Base-by-base conservation (phyloP, 768 basidiomycete species). In the Boletus vermiculosoides region DNA sequence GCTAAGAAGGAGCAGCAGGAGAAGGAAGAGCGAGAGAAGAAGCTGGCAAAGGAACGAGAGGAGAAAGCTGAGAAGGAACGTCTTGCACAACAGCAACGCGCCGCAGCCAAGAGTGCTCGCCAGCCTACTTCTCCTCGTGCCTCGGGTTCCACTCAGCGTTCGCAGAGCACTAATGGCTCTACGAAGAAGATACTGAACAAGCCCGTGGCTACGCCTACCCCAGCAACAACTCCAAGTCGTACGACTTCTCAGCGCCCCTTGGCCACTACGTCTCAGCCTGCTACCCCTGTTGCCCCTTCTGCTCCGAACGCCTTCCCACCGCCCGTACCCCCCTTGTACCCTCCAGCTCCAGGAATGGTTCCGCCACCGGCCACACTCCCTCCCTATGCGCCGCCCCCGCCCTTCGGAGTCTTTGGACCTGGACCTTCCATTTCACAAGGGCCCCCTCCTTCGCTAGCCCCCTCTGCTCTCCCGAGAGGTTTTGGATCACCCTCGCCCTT, bases 11-110 rank as follows among this genome's bases (percentile, higher is more conserved):
- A 81, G 52, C 76, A 80, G 52, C 76, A 64, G 80, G 83, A 83
- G 59, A 83, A 80, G 69, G 83, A 81, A 64, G 89, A 88, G 59
- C 86, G 88, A 55, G 83, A 84, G 63, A 82, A 83, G 70, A 86
- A 83, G 50, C 73, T 82, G 55, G 79, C 80, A 52, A 86, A 81
- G 62, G 87, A 87, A 71, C 83, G 84, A 57, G 80, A 79, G 48
- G 86, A 84, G 50, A 82, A 83, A 55, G 78, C 77, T 51, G 74
- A 77, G 47, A 79, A 79, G 58, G 77, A 78, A 42, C 79, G 79
- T 52, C 64, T 68, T 49, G 69, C 66, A 45, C 79, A 80, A 61
- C 78, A 78, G 62, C 83, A 85, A 59, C 83, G 80, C 59, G 77
- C 80, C 12, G 73, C 76, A 49, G 71, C 76, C 50, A 82, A 76